Conservation (phyloP, 768 basidiomycete genomes). For the Podaxis pistillaris region DNA sequence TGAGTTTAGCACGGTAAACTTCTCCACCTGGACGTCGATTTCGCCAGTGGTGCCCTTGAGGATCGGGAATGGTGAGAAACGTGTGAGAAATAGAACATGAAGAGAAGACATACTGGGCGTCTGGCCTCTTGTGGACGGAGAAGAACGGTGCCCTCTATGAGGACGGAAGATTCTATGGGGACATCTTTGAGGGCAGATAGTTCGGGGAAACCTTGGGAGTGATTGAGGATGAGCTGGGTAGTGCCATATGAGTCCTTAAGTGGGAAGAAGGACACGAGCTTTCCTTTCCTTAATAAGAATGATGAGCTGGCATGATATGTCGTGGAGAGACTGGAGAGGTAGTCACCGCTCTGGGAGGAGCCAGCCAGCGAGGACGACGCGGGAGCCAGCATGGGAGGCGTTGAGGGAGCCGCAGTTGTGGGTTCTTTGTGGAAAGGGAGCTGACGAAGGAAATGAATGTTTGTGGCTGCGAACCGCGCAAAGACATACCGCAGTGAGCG, state of each 20-base stretch:
- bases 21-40: constrained; percentile 76
- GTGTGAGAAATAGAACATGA: constrained; percentile 17
- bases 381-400: constrained; percentile 45
- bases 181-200: constrained; percentile 49
- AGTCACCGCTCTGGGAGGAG: constrained; percentile 78
- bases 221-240: constrained; percentile 74
- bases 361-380: constrained; percentile 79
- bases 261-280: constrained; percentile 79
- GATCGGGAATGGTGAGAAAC: constrained; percentile 20
- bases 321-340: constrained; percentile 30
- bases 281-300: constrained; percentile 58
- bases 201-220: constrained; percentile 28
- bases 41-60: constrained; percentile 62
- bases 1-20: constrained; percentile 76
- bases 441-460: constrained; percentile 29
- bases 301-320: constrained; percentile 31
- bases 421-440: constrained; percentile 58
- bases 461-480: constrained; percentile 15
- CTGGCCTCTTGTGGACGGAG: constrained; percentile 60
- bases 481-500: constrained; percentile 37
- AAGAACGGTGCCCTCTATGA: constrained; percentile 72
- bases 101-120: constrained; percentile 49
- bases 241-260: constrained; percentile 77
- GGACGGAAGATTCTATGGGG: constrained; percentile 76
- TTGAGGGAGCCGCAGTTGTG: constrained; percentile 65